Conservation (phyloP, 768 basidiomycete species). For the Lactarius deliciosus region DNA sequence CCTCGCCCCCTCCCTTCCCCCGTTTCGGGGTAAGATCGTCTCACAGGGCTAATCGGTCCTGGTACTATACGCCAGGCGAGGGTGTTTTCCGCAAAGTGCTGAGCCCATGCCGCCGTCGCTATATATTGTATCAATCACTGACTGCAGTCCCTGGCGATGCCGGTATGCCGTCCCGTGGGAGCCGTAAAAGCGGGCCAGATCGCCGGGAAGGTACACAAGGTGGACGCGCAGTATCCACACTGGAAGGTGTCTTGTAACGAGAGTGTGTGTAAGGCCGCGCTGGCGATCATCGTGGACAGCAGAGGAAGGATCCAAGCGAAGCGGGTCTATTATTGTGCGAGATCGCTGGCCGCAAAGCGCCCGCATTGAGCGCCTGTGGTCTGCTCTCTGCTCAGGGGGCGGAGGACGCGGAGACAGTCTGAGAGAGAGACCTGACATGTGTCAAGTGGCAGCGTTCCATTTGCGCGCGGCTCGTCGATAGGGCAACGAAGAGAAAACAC, state of each 20-base stretch:
- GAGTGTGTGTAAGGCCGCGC: conserved; percentile 51
- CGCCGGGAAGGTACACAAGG: conserved; percentile 1
- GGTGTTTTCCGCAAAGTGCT: neutral
- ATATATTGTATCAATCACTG: neutral
- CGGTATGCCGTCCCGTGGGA: neutral
- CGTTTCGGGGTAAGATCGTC: conserved; percentile 14
- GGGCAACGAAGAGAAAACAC: neutral
- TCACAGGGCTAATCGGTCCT: neutral
- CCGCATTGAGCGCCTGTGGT: neutral
- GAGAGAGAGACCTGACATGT: neutral
- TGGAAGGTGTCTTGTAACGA: conserved; percentile 43
- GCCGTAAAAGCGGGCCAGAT: neutral
- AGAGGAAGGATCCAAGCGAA: no score
- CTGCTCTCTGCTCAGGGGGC: conserved; percentile 40
- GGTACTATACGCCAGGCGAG: neutral
- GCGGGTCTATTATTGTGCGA: no score
- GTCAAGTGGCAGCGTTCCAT: neutral
- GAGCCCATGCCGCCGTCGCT: neutral
- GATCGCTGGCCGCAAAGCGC: conserved; percentile 43
- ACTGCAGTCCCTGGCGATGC: neutral
- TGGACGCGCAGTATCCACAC: conserved; percentile 44
- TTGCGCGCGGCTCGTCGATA: neutral
- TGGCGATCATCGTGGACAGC: conserved; percentile 43
- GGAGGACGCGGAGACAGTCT: conserved; percentile 34
- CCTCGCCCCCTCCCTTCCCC: neutral